phyloP scores from a whole-genome alignment of 208 protist genomes.

The Crithidia mellificae region DNA sequence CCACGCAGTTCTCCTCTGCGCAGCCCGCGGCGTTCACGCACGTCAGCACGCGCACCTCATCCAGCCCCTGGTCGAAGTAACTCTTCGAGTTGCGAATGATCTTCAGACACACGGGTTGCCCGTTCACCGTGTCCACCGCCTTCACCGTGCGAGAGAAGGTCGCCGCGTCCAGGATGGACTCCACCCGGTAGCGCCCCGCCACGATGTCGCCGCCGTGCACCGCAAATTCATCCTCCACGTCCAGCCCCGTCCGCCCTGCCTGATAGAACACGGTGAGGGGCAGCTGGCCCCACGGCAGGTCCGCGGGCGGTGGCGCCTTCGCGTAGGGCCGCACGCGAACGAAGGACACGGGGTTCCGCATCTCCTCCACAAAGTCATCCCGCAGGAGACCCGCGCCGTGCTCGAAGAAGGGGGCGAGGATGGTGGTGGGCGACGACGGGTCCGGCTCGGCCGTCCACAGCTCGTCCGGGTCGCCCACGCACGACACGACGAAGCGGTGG shows the following conservation, averaged over 20 bases:
- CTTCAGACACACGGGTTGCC: slow-evolving; percentile 88
- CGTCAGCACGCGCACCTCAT: slow-evolving; percentile 94
- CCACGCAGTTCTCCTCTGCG: slow-evolving; percentile 66
- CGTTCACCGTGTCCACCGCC: slow-evolving; percentile 69
- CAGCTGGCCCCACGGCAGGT: slow-evolving; percentile 51
- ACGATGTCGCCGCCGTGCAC: slow-evolving; percentile 75
- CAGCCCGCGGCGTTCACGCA: slow-evolving; percentile 80
- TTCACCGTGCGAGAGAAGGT: slow-evolving; percentile 86
- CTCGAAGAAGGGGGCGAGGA: slow-evolving; percentile 44
- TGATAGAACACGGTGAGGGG: slow-evolving; percentile 67
- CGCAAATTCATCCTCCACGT: slow-evolving; percentile 73
- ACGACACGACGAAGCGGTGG: slow-evolving; percentile 38
- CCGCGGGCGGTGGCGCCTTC: slow-evolving; percentile 46
- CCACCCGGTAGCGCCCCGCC: slow-evolving; percentile 84
- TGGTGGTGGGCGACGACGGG: slow-evolving; percentile 6
- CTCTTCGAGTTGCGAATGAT: slow-evolving; percentile 94
- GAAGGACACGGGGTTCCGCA: slow-evolving; percentile 29
- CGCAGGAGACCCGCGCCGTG: slow-evolving; percentile 49
- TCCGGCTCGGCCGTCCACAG: slow-evolving; percentile 35
- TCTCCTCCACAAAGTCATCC: slow-evolving; percentile 40
- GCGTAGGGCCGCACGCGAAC: slow-evolving; percentile 50
- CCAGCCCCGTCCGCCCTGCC: slow-evolving; percentile 69
- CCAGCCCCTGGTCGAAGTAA: slow-evolving; percentile 94
- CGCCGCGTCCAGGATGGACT: slow-evolving; percentile 83
- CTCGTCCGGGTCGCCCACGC: slow-evolving; percentile 44